These are phyloP conservation scores for Sporothrix mexicana DNA, from an alignment of 2,329 filamentous ascomycete species.

Conservation along the genomic window DNA sequence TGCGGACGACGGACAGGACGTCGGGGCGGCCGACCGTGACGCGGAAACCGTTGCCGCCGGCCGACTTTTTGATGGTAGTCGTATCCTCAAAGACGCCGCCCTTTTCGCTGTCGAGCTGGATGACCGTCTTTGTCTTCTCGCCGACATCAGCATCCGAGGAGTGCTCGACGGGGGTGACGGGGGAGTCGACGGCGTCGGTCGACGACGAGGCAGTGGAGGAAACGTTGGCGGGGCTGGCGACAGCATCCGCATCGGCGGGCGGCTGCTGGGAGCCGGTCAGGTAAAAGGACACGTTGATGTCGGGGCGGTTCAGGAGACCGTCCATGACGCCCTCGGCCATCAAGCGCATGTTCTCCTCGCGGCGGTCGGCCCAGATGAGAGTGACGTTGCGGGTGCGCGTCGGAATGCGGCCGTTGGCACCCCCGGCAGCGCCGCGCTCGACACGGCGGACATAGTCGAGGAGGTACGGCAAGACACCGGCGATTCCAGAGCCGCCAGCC, in stretches of 20 bases:
- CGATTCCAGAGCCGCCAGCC: slow-evolving; percentile 39
- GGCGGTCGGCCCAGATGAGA: slow-evolving; percentile 37
- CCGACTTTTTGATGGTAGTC: not conserved
- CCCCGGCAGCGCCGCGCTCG: not conserved
- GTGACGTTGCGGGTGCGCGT: slow-evolving; percentile 36
- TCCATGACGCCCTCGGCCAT: slow-evolving; percentile 27
- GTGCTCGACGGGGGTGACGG: not conserved
- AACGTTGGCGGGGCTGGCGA: not conserved
- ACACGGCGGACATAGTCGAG: slow-evolving; percentile 35
- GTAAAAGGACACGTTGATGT: slow-evolving; percentile 32
- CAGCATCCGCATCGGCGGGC: not conserved
- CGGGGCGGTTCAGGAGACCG: slow-evolving; percentile 25
- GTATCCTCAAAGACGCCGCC: not conserved
- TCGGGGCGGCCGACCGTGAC: slow-evolving; percentile 36
- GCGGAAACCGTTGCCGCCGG: not conserved
- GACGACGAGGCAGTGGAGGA: slow-evolving; percentile 23
- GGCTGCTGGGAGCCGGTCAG: slow-evolving; percentile 9
- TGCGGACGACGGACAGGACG: slow-evolving; percentile 27
- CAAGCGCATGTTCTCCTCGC: slow-evolving; percentile 30
- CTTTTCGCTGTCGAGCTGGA: not conserved
- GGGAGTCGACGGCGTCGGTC: slow-evolving; percentile 16
- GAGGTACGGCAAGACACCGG: slow-evolving; percentile 36
- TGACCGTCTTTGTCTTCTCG: slow-evolving; percentile 13
- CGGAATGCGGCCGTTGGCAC: slow-evolving; percentile 2
- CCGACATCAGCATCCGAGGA: not conserved